Evolutionary conservation across 2,329 filamentous ascomycete genomes (phyloP), one percentile per base, ranked within the genome.

Genomic region (Paracorniculantispora psalliotae): DNA sequence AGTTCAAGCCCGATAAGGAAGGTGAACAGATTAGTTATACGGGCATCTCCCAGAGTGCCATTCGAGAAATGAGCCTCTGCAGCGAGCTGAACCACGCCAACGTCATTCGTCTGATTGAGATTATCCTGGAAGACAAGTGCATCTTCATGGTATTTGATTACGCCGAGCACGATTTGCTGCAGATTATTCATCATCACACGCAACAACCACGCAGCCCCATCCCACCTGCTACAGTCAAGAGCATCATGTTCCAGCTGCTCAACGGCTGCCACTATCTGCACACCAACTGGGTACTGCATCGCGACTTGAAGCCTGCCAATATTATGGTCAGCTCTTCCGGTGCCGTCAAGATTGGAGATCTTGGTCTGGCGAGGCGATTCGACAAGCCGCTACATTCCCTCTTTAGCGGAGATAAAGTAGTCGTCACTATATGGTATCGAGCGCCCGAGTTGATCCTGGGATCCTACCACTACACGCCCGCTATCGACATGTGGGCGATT

Each of bases 121-220:
- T 96, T 68, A 96, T 99, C 67, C 81, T 99, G 3, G 93, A 99
- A 75, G 92, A 96, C 73, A 97, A 97, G 77, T 97, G 92, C 77
- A 97, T 99, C 72, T 99, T 92, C 75, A 99, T 99, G 89, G 92
- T 99, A 2, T 97, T 99, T 67, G 94, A 97, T 73, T 99, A 96
- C 72, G 94, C 94, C 65, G 94, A 99, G 74, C 94, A 99, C 73
- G 94, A 99, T 73, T 78, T 99, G 39, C 80, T 99, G 4, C 94
- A 99, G 73, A 97, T 99, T 71, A 97, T 99, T 66, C 94, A 99
- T 71, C 92, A 97, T 71, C 94, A 99, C 74, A 96, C 90, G 1
- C 89, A 96, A 71, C 89, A 92, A 60, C 87, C 91, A 28, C 83
- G 92, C 26, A 90, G 94, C 65, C 88, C 91, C 6, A 97, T 99